A percentile compares a stretch with the other conserved stretches of the same genome.
These are phyloP conservation scores for Diplosphaera chodatii DNA, from an alignment of 139 green algal species.

Conservation along the genomic window DNA sequence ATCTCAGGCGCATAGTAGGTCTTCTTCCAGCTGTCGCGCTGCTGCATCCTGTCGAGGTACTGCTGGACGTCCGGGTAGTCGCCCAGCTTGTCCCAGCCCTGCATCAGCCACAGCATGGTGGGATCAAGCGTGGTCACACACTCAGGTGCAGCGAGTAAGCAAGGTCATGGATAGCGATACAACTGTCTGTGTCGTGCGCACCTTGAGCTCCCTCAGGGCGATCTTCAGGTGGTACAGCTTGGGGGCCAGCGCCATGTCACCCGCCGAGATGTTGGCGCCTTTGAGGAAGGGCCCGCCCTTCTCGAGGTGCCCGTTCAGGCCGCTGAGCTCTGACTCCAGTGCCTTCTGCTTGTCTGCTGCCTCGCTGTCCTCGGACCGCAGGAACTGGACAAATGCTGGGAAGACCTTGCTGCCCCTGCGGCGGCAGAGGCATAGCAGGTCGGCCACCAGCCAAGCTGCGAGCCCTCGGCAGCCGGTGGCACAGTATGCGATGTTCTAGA, in stretches of 20 bases:
- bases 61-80: constrained; percentile 30
- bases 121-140: too few species aligned
- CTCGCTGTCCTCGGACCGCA: constrained; percentile 42
- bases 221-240: constrained; percentile 75
- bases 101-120: too few species aligned
- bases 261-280: constrained; percentile 43
- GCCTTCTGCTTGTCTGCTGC: constrained; percentile 31
- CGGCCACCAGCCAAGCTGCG: too few species aligned
- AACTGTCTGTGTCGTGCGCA: too few species aligned
- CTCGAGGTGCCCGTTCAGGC: constrained; percentile 32
- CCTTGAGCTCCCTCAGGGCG: constrained; percentile 30
- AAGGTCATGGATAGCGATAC: too few species aligned
- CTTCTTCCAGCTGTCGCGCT: constrained; percentile 52
- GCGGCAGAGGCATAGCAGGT: too few species aligned
- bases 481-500: too few species aligned
- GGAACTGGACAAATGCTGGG: constrained; percentile 51
- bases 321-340: constrained; percentile 19
- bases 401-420: constrained; percentile 58
- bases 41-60: constrained; percentile 52
- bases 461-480: too few species aligned
- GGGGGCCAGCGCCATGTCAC: constrained; percentile 63
- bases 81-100: constrained; percentile 30
- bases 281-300: constrained; percentile 49
- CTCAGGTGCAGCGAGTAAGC: too few species aligned
- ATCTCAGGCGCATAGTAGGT: constrained; percentile 46